Evolutionary conservation across 1,284 basidiomycete species (phyloP).

Genomic region (Gomphus bonarii): DNA sequence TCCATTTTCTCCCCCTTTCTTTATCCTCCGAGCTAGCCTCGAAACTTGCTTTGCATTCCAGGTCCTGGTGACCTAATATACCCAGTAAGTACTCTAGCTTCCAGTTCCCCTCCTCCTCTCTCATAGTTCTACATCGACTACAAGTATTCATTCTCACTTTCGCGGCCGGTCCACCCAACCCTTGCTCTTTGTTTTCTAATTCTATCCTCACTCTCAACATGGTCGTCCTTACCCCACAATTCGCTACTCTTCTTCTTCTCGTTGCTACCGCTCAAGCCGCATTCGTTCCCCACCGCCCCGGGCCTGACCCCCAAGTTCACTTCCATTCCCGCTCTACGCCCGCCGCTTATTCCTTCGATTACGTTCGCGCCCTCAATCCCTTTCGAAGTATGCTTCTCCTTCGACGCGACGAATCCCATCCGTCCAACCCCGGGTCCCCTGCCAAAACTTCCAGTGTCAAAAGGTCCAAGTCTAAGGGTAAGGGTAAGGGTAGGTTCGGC

Average conservation of each 20-base stretch:
- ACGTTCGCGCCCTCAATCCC: neutral
- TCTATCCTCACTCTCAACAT: constrained; percentile 24
- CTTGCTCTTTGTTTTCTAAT: neutral
- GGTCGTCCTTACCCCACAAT: constrained; percentile 35
- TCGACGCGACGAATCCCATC: neutral
- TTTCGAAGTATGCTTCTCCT: neutral
- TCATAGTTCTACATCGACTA: constrained; percentile 9
- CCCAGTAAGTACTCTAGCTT: constrained; percentile 12
- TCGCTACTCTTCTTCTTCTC: constrained; percentile 30
- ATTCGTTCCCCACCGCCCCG: constrained; percentile 26
- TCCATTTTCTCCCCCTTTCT: neutral
- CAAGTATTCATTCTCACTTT: neutral
- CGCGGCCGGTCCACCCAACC: constrained; percentile 9
- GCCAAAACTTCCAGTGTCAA: neutral
- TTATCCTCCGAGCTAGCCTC: constrained; percentile 1
- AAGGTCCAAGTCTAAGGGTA: neutral
- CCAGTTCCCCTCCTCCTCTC: constrained; percentile 11
- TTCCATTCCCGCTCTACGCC: constrained; percentile 13
- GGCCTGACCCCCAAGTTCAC: constrained; percentile 26
- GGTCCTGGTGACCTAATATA: constrained; percentile 3
- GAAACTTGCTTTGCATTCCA: neutral
- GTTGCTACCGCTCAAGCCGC: constrained; percentile 32
- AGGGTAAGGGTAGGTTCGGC: neutral
- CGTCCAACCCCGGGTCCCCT: neutral
- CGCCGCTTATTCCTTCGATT: neutral